These are phyloP conservation scores for Zygosaccharomyces pseudobailii DNA, from an alignment of 1,139 yeast species.

Conservation along the genomic window DNA sequence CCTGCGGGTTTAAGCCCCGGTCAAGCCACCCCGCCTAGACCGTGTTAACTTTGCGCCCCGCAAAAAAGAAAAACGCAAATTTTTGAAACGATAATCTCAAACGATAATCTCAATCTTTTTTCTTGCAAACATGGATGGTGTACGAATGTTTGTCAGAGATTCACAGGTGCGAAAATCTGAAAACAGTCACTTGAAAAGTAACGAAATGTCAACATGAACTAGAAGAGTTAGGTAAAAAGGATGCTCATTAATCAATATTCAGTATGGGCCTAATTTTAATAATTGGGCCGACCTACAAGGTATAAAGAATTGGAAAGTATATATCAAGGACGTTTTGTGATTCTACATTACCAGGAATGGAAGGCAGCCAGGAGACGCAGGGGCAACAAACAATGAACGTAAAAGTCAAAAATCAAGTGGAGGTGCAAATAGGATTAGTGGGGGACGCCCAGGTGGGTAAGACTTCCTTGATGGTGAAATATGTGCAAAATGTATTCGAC, in stretches of 20 bases:
- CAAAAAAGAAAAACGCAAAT: not conserved
- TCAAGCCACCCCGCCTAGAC: no score
- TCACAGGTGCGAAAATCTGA: not conserved
- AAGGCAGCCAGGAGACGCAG: conserved; percentile 1
- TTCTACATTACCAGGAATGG: not conserved
- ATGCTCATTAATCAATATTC: not conserved
- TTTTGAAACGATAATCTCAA: not conserved
- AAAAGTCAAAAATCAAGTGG: conserved; percentile 46
- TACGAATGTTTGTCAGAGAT: not conserved
- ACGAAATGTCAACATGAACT: conserved; percentile 5
- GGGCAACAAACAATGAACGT: conserved; percentile 10
- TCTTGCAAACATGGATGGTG: not conserved
- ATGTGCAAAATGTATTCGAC: conserved; percentile 90
- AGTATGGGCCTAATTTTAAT: not conserved
- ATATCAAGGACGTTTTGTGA: not conserved
- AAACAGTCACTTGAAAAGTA: conserved; percentile 9
- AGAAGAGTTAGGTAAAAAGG: not conserved
- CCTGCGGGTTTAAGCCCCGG: no score
- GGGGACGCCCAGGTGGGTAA: conserved; percentile 99
- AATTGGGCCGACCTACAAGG: not conserved
- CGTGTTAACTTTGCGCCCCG: not conserved
- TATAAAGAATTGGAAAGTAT: not conserved
- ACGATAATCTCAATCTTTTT: not conserved
- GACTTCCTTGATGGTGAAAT: conserved; percentile 94
- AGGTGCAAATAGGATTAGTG: conserved; percentile 84